phyloP scores from a whole-genome alignment of 2,329 filamentous ascomycete genomes.

The Mycosphaerelloides madeirae region DNA sequence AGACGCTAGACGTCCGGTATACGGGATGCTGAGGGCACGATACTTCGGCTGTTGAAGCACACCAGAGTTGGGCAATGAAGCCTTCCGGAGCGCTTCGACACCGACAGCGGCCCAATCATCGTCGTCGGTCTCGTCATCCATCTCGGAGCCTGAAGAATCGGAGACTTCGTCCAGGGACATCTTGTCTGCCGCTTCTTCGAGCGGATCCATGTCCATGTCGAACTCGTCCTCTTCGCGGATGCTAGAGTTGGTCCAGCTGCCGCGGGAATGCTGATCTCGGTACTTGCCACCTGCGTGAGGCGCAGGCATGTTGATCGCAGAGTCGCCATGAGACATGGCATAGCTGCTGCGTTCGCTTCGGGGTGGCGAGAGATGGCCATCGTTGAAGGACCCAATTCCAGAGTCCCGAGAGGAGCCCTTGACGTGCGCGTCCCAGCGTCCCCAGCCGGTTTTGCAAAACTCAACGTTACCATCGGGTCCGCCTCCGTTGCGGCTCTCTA shows the following conservation, averaged over 20 bases:
- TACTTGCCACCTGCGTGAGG: slow-evolving; percentile 21
- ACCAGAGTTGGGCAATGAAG: slow-evolving; percentile 39
- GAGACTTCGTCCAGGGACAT: slow-evolving; percentile 80
- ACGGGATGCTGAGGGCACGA: slow-evolving; percentile 27
- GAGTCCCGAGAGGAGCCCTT: slow-evolving; percentile 48
- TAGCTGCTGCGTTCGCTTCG: slow-evolving; percentile 45
- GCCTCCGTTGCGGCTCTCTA: slow-evolving; percentile 69
- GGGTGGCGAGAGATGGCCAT: slow-evolving; percentile 43
- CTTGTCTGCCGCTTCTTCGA: slow-evolving; percentile 84
- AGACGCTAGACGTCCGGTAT: slow-evolving; percentile 24
- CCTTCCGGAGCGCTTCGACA: slow-evolving; percentile 73
- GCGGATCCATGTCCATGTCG: slow-evolving; percentile 57
- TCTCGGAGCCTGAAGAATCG: slow-evolving; percentile 29
- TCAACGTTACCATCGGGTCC: slow-evolving; percentile 65
- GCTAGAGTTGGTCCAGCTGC: slow-evolving; percentile 64
- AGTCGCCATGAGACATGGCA: slow-evolving; percentile 32
- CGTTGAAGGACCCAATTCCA: slow-evolving; percentile 36
- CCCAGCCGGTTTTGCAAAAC: slow-evolving; percentile 97
- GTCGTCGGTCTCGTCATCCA: slow-evolving; percentile 77
- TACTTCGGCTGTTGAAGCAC: slow-evolving; percentile 24
- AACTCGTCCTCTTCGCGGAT: slow-evolving; percentile 60
- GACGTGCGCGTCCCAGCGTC: slow-evolving; percentile 82
- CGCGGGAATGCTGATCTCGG: slow-evolving; percentile 40
- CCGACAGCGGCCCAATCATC: slow-evolving; percentile 93
- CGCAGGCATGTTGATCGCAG: slow-evolving; percentile 29